Conservation (phyloP, 1,284 basidiomycete species). For the Irpex sp. region DNA sequence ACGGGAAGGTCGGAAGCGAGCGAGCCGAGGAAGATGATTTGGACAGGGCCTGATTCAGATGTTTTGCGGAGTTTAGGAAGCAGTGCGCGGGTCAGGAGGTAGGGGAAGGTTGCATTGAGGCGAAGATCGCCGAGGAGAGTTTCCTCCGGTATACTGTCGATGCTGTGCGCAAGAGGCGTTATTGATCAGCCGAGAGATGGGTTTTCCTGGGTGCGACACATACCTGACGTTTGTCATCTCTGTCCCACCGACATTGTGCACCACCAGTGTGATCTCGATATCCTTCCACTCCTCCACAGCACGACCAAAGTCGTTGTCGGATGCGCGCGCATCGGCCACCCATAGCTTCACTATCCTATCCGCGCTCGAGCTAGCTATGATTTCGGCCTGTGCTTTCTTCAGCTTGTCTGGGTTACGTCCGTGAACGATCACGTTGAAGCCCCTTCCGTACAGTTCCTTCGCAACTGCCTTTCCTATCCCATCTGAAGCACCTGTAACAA, state of each 20-base stretch:
- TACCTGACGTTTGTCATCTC: not conserved
- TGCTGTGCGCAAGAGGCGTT: not conserved
- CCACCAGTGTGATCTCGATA: slow-evolving; percentile 26
- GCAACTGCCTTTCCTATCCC: slow-evolving; percentile 28
- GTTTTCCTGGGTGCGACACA: not conserved
- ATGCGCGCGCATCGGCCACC: slow-evolving; percentile 12
- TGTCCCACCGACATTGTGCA: slow-evolving; percentile 28
- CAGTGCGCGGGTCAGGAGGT: slow-evolving; percentile 6
- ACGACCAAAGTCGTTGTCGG: slow-evolving; percentile 20
- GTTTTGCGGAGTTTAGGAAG: slow-evolving; percentile 10
- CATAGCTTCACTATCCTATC: not conserved
- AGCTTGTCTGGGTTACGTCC: slow-evolving; percentile 28
- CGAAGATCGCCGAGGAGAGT: slow-evolving; percentile 6
- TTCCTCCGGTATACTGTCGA: slow-evolving; percentile 6
- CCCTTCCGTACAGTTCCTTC: slow-evolving; percentile 24
- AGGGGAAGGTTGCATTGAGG: slow-evolving; percentile 3
- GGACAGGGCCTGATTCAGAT: slow-evolving; percentile 5
- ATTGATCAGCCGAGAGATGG: not conserved
- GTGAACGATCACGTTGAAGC: slow-evolving; percentile 30
- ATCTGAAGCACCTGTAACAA: slow-evolving; percentile 30
- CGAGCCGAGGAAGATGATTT: slow-evolving; percentile 12
- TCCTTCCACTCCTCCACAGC: slow-evolving; percentile 20
- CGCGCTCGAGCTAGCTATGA: not conserved
- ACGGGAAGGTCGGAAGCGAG: not conserved
- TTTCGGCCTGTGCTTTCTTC: slow-evolving; percentile 21